These are phyloP conservation scores for Teratosphaeriaceae sp. DNA, from an alignment of 2,329 filamentous ascomycete species.

Conservation along the genomic window DNA sequence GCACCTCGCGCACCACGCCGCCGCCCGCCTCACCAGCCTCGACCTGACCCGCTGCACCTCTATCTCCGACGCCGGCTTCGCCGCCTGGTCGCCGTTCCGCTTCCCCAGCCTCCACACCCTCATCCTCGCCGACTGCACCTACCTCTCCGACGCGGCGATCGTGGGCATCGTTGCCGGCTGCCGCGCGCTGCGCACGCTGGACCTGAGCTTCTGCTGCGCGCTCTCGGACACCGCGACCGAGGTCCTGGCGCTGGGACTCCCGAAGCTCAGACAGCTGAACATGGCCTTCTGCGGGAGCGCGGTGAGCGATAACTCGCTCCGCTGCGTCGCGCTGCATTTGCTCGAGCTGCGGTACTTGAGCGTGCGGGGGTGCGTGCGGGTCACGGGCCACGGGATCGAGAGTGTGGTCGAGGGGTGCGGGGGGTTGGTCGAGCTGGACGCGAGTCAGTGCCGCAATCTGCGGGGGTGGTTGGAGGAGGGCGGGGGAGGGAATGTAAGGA, in stretches of 20 bases:
- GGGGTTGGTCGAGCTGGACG: conserved; percentile 75
- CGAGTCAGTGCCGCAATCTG: conserved; percentile 93
- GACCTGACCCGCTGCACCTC: conserved; percentile 92
- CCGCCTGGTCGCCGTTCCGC: conserved; percentile 85
- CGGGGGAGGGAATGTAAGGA: conserved; percentile 49
- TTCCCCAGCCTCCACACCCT: conserved; percentile 73
- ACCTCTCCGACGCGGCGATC: conserved; percentile 89
- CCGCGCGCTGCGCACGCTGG: conserved; percentile 75
- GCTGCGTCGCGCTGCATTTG: conserved; percentile 82
- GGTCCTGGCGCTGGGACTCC: conserved; percentile 88
- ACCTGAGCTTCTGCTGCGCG: conserved; percentile 94
- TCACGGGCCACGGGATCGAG: conserved; percentile 87
- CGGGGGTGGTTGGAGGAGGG: conserved; percentile 71
- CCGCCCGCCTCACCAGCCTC: conserved; percentile 70
- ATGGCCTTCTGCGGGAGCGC: conserved; percentile 94
- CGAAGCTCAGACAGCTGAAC: conserved; percentile 70
- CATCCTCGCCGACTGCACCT: conserved; percentile 92
- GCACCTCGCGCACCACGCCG: conserved; percentile 86
- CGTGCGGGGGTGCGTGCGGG: conserved; percentile 87
- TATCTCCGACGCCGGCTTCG: conserved; percentile 90
- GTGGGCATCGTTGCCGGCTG: conserved; percentile 89
- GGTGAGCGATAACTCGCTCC: conserved; percentile 82
- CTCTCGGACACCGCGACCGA: conserved; percentile 94
- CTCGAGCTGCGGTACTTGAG: conserved; percentile 76
- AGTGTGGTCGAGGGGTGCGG: conserved; percentile 82